Evolutionary conservation across 306 rosid genomes (phyloP).

Genomic region (Cyclanthera cordifolia): DNA sequence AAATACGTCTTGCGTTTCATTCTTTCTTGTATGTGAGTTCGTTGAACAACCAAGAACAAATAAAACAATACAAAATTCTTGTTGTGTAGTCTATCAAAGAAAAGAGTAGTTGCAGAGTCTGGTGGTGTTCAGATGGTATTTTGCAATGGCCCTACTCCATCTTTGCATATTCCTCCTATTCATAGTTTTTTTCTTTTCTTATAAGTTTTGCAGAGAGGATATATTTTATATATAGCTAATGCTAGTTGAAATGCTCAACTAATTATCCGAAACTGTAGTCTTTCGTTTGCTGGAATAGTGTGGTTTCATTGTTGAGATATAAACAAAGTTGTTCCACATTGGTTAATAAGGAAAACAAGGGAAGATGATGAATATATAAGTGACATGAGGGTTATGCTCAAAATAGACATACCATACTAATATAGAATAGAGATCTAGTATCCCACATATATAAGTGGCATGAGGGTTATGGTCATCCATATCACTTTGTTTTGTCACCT

Average conservation of each 20-base stretch:
- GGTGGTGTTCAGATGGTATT: conserved; percentile 97
- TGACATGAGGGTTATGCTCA: too few relatives aligned
- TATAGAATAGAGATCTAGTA: too few relatives aligned
- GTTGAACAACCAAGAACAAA: too few relatives aligned
- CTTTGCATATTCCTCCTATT: not conserved
- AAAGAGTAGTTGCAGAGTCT: conserved; percentile 98
- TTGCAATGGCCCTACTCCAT: too few relatives aligned
- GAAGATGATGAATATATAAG: too few relatives aligned
- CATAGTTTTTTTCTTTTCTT: not conserved
- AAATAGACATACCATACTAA: too few relatives aligned
- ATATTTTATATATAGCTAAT: not conserved
- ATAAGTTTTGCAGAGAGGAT: not conserved
- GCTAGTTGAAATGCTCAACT: not conserved
- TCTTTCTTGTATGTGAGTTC: too few relatives aligned
- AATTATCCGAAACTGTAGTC: not conserved
- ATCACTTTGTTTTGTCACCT: not conserved
- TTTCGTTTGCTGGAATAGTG: not conserved
- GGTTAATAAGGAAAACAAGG: too few relatives aligned
- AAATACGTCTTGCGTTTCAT: too few relatives aligned
- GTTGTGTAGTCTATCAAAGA: conserved; percentile 90
- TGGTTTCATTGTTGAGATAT: not conserved
- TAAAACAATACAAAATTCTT: conserved; percentile 21
- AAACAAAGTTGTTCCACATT: too few relatives aligned
- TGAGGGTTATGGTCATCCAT: too few relatives aligned
- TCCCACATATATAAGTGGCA: too few relatives aligned